Evolutionary conservation across 2,329 filamentous ascomycete genomes (phyloP).

Genomic region (Colletotrichum plurivorum): DNA sequence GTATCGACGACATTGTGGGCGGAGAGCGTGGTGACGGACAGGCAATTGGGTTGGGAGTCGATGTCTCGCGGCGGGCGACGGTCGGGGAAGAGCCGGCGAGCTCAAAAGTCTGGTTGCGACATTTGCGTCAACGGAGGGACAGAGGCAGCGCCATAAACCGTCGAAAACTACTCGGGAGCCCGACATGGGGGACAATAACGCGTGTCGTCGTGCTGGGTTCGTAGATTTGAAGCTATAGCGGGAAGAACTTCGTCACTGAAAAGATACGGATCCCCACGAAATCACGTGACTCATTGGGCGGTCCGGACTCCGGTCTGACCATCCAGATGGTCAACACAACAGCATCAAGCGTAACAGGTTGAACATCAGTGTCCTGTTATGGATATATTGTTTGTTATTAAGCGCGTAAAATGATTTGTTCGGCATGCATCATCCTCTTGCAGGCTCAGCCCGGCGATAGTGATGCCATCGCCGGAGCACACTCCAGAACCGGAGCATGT

Average conservation of each 20-base stretch:
- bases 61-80: slow-evolving; percentile 9
- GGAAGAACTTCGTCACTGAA: slow-evolving; percentile 15
- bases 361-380: not conserved
- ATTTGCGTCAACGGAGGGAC: slow-evolving; percentile 65
- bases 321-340: not conserved
- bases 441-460: not conserved
- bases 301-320: not conserved
- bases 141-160: slow-evolving; percentile 75
- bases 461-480: not conserved
- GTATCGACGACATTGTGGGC: slow-evolving; percentile 21
- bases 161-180: slow-evolving; percentile 61
- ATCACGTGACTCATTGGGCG: slow-evolving; percentile 27
- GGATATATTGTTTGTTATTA: slow-evolving; percentile 10
- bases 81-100: slow-evolving; percentile 41
- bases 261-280: not conserved
- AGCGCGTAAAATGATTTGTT: slow-evolving; percentile 29
- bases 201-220: not conserved
- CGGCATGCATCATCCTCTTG: slow-evolving; percentile 1
- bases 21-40: not conserved
- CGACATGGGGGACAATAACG: slow-evolving; percentile 50
- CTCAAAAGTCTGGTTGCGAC: slow-evolving; percentile 52
- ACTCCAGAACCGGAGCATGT: not conserved
- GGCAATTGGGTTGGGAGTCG: slow-evolving; percentile 15
- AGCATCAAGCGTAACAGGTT: not conserved
- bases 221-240: not conserved